A percentile compares a stretch with the other conserved stretches of the same genome.
Evolutionary conservation across 306 rosid species (phyloP).

Genomic region (Rubus idaeus): DNA sequence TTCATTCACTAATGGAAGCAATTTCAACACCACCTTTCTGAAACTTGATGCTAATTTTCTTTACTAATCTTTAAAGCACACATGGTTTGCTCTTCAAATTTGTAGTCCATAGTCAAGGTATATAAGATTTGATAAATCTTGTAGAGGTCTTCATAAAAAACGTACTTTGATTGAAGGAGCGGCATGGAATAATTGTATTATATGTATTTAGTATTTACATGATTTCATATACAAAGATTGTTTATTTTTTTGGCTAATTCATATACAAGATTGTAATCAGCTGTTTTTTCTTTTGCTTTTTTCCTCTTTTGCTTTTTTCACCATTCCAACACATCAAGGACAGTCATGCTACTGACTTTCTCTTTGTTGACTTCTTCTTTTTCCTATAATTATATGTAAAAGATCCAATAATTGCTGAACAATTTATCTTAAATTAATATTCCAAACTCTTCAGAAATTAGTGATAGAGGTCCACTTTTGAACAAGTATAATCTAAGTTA

Average conservation of each 20-base stretch:
- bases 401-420: background rate
- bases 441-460: background rate
- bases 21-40: background rate
- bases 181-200: background rate
- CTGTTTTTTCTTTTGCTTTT: background rate
- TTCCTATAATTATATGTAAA: background rate
- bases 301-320: slow-evolving; percentile 15
- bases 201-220: background rate
- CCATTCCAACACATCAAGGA: slow-evolving; percentile 20
- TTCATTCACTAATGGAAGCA: background rate
- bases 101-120: background rate
- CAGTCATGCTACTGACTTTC: slow-evolving; percentile 14
- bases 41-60: background rate
- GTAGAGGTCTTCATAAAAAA: too few species aligned
- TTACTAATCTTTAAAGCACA: background rate
- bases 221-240: background rate
- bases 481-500: background rate
- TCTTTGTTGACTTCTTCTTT: slow-evolving; percentile 6
- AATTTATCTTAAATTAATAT: background rate
- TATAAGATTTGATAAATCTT: too few species aligned
- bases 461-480: background rate
- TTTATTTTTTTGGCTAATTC: too few species aligned
- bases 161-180: background rate
- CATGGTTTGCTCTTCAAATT: background rate
- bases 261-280: background rate